Conservation (phyloP, 2,329 filamentous ascomycete genomes). For the Aureobasidium sp. region DNA sequence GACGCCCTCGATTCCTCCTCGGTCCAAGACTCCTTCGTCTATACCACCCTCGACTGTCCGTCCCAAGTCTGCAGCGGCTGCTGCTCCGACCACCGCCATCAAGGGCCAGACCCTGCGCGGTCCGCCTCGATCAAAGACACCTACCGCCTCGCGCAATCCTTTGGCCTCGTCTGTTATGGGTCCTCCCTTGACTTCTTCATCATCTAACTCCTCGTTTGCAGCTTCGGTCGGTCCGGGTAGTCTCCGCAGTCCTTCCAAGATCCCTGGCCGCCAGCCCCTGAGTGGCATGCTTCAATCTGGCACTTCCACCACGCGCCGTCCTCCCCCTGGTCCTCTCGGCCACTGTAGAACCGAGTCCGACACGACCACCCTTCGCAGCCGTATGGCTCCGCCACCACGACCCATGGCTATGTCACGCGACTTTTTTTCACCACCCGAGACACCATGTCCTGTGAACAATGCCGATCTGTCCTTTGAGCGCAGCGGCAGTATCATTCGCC, state of each 20-base stretch:
- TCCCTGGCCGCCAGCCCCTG: conserved; percentile 63
- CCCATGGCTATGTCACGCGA: conserved; percentile 72
- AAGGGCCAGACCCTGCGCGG: conserved; percentile 9
- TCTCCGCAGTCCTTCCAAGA: conserved; percentile 56
- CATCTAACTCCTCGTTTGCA: conserved; percentile 32
- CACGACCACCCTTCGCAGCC: conserved; percentile 30
- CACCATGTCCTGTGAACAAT: conserved; percentile 21
- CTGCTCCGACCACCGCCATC: conserved; percentile 26
- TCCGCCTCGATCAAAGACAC: conserved; percentile 34
- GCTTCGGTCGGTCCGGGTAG: conserved; percentile 29
- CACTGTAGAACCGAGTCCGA: conserved; percentile 32
- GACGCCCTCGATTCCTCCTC: conserved; percentile 48
- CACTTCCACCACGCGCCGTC: conserved; percentile 72
- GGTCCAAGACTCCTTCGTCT: conserved; percentile 3
- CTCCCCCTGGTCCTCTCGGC: conserved; percentile 33
- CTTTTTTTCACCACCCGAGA: conserved; percentile 51
- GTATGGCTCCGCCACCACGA: conserved; percentile 36
- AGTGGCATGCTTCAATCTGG: conserved; percentile 62
- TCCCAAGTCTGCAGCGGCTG: conserved; percentile 27
- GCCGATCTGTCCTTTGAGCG: conserved; percentile 40
- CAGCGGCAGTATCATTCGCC: conserved; percentile 53
- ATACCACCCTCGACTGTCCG: background rate
- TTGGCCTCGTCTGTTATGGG: conserved; percentile 22
- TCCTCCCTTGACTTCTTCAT: conserved; percentile 22
- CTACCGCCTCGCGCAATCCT: conserved; percentile 28